phyloP scores from a whole-genome alignment of 148 eudicot genomes.

The Chenopodium formosanum region DNA sequence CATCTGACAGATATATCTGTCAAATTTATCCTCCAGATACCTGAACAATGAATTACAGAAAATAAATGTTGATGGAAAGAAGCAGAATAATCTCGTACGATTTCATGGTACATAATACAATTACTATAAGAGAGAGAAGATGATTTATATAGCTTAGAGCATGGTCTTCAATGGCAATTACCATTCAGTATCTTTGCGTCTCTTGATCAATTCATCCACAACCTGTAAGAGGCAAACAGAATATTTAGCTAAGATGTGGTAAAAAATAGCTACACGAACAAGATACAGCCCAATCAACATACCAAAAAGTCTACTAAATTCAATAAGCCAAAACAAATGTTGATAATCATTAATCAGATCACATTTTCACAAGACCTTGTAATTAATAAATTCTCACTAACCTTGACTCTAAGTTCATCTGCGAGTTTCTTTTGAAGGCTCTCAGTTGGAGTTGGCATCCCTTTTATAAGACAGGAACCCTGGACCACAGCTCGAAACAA shows the following conservation, averaged over 20 bases:
- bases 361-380: not conserved
- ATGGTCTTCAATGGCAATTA: conserved; percentile 23
- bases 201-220: conserved; percentile 73
- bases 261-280: not conserved
- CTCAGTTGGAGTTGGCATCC: conserved; percentile 64
- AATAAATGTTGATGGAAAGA: not conserved
- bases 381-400: not conserved
- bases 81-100: not conserved
- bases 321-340: not conserved
- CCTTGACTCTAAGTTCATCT: conserved; percentile 74
- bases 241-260: not conserved
- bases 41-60: conserved; percentile 33
- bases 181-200: conserved; percentile 81
- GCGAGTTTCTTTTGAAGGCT: conserved; percentile 65
- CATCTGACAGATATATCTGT: conserved; percentile 63
- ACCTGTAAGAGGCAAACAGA: conserved; percentile 46
- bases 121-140: not conserved
- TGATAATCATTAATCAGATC: not conserved
- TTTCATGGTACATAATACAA: not conserved
- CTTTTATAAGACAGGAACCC: conserved; percentile 66
- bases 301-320: not conserved
- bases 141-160: not conserved
- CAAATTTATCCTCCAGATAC: conserved; percentile 81
- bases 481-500: conserved; percentile 78
- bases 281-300: not conserved